These are phyloP conservation scores for Phyllosticta ampelicida DNA, from an alignment of 2,329 filamentous ascomycete species.

Conservation along the genomic window DNA sequence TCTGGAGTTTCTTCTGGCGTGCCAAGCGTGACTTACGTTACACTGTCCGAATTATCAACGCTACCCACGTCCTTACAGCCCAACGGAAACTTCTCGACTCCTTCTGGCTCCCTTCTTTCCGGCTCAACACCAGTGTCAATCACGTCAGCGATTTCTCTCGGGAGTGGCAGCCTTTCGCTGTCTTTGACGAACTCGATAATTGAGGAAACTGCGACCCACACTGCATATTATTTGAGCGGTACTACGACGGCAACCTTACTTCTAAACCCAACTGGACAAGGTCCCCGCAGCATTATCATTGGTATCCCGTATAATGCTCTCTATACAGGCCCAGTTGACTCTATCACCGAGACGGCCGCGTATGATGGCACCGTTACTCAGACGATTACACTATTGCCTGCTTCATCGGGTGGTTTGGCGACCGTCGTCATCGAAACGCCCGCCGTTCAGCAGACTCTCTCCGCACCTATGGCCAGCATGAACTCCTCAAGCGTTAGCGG, in stretches of 20 bases:
- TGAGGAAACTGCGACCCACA: background rate
- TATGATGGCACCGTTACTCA: background rate
- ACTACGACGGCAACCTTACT: background rate
- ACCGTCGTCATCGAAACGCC: background rate
- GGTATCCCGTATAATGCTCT: background rate
- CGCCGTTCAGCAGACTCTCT: background rate
- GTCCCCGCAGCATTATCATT: background rate
- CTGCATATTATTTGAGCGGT: background rate
- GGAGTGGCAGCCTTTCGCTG: background rate
- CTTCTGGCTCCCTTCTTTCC: background rate
- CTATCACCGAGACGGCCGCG: background rate
- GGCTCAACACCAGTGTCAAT: background rate
- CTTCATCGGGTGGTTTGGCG: background rate
- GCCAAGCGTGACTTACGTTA: background rate
- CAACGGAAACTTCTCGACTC: background rate
- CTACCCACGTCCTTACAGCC: background rate
- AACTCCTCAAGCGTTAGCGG: background rate
- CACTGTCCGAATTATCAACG: background rate
- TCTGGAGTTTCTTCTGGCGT: background rate
- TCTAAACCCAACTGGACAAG: background rate
- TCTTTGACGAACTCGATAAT: background rate
- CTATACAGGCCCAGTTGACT: background rate
- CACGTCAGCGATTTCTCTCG: background rate
- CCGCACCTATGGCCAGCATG: background rate
- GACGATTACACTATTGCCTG: background rate